Evolutionary conservation across 1,284 basidiomycete genomes (phyloP).

Genomic region (Malassezia yamatoensis): DNA sequence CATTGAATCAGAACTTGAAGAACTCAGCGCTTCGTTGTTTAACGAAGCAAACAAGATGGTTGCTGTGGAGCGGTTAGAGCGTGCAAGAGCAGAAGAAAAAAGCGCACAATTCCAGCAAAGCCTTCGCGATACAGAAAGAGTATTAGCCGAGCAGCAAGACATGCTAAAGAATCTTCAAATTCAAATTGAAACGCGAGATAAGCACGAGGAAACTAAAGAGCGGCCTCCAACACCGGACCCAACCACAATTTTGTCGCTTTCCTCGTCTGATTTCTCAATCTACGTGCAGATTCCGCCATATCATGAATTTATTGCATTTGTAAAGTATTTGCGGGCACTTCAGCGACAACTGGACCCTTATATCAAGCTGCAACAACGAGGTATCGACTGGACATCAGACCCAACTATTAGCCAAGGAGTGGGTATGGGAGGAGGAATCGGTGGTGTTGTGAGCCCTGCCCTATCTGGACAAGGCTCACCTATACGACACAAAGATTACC

Average conservation of each 20-base stretch:
- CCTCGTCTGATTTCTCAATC: conserved; percentile 51
- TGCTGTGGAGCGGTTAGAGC: conserved; percentile 69
- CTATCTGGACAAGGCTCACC: not conserved
- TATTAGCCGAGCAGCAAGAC: conserved; percentile 43
- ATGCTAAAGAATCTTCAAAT: conserved; percentile 68
- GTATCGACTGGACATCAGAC: conserved; percentile 11
- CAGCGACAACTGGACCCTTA: conserved; percentile 50
- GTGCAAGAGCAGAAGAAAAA: conserved; percentile 70
- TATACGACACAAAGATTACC: conserved; percentile 57
- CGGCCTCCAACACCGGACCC: conserved; percentile 24
- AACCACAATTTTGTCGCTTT: conserved; percentile 48
- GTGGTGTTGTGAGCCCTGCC: conserved; percentile 3
- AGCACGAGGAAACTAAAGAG: conserved; percentile 37
- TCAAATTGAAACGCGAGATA: conserved; percentile 60
- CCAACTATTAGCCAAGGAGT: not conserved
- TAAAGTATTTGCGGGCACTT: conserved; percentile 66
- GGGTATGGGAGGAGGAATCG: not conserved
- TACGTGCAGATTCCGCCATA: conserved; percentile 57
- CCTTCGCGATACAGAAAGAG: conserved; percentile 69
- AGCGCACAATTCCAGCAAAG: conserved; percentile 69
- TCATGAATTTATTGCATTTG: conserved; percentile 71
- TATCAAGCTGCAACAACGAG: conserved; percentile 25
- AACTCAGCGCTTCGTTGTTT: conserved; percentile 66
- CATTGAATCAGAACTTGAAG: conserved; percentile 58
- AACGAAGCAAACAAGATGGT: conserved; percentile 54